These are phyloP conservation scores for Maudiozyma turicensis DNA, from an alignment of 805 yeast genomes.

Conservation along the genomic window DNA sequence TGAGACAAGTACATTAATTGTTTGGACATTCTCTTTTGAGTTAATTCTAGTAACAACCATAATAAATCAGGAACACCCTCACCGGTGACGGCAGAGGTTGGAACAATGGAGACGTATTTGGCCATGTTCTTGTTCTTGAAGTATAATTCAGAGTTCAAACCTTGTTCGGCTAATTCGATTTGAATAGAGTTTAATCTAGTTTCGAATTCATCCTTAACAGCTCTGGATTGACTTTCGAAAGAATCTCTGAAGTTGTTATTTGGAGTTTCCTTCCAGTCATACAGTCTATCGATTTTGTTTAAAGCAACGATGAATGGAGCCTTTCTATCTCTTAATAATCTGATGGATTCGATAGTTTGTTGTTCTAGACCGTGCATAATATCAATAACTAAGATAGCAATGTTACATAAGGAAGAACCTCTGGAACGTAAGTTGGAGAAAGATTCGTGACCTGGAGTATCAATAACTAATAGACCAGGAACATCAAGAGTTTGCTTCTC, in stretches of 20 bases:
- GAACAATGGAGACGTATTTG: conserved; percentile 90
- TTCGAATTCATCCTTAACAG: conserved; percentile 89
- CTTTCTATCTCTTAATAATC: conserved; percentile 87
- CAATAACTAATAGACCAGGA: conserved; percentile 93
- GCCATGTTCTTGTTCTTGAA: conserved; percentile 91
- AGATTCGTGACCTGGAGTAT: conserved; percentile 99
- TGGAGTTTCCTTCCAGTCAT: conserved; percentile 86
- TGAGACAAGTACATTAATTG: conserved; percentile 88
- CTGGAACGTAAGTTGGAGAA: conserved; percentile 95
- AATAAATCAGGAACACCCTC: conserved; percentile 99
- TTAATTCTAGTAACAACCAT: conserved; percentile 88
- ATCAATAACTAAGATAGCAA: conserved; percentile 96
- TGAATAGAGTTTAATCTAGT: conserved; percentile 78
- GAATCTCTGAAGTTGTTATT: conserved; percentile 96
- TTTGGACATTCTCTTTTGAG: conserved; percentile 97
- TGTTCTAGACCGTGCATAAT: conserved; percentile 99
- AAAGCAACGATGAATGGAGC: conserved; percentile 97
- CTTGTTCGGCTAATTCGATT: conserved; percentile 92
- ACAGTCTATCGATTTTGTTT: conserved; percentile 94
- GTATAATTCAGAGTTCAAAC: conserved; percentile 93
- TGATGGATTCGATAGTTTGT: conserved; percentile 91
- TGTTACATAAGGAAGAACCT: conserved; percentile 98
- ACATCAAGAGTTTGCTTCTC: conserved; percentile 85
- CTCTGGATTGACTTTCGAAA: conserved; percentile 63
- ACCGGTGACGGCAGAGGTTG: conserved; percentile 98